phyloP scores from a whole-genome alignment of 768 basidiomycete genomes.

The Clathrus columnatus region DNA sequence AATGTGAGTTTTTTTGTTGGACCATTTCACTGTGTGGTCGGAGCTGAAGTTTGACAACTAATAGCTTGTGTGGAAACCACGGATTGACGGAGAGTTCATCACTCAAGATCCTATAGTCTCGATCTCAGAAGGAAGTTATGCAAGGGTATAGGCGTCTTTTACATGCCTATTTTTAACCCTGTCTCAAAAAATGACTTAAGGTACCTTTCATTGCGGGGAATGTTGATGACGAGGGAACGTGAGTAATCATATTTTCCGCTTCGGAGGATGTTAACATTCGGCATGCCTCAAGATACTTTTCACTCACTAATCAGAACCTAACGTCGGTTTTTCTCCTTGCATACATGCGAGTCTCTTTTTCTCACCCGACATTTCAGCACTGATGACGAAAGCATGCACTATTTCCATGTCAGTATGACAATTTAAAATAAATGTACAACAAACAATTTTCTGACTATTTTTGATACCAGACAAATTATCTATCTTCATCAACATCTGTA shows the following conservation, averaged over 20 bases:
- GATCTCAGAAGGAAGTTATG: conserved; percentile 35
- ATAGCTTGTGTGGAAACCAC: conserved; percentile 39
- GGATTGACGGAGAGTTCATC: conserved; percentile 41
- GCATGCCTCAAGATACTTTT: conserved; percentile 20
- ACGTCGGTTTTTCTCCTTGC: conserved; percentile 19
- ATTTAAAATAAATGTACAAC: neutral
- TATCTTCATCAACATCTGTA: conserved; percentile 14
- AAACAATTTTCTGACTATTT: neutral
- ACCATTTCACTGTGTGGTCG: neutral
- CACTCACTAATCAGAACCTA: conserved; percentile 20
- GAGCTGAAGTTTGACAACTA: neutral
- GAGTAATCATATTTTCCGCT: neutral
- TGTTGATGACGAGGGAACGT: conserved; percentile 53
- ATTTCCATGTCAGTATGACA: conserved; percentile 2
- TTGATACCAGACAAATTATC: conserved; percentile 16
- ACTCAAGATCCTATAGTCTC: conserved; percentile 34
- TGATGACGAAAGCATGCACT: conserved; percentile 2
- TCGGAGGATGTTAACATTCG: neutral
- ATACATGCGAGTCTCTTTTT: neutral
- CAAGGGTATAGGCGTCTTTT: conserved; percentile 28
- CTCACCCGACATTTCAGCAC: conserved; percentile 15
- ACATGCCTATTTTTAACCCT: conserved; percentile 28
- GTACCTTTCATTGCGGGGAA: conserved; percentile 27
- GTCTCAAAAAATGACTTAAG: neutral
- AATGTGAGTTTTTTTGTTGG: neutral